Evolutionary conservation across 2,329 filamentous ascomycete species (phyloP), one percentile per base, ranked within the genome.

Genomic region (Colletotrichum chlorophyti): DNA sequence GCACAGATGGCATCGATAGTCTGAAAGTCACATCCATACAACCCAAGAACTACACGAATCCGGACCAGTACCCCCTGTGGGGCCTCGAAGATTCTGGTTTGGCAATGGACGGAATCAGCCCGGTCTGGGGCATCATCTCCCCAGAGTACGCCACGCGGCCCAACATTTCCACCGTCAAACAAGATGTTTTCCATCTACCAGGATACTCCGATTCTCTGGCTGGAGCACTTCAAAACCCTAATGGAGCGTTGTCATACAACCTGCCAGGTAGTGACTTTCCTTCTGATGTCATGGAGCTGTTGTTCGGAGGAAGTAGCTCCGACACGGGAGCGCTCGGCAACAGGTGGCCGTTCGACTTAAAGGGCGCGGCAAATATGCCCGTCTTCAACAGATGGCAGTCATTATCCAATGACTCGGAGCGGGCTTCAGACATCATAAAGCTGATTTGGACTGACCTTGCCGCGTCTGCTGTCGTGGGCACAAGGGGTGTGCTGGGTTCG

Each of bases 401-500:
- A 3, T 65, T 76, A 1, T 72, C 72, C 1, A 27, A 42, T 1
- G 66, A 64, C 1, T 57, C 71, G 0, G 53, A 52, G 0, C 65
- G 61, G 0, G 69, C 72, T 1, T 67, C 69, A 0, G 63, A 66
- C 10, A 78, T 80, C 8, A 64, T 78, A 10, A 76, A 79, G 60
- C 65, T 78, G 0, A 69, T 80, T 5, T 80, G 75, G 72, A 80
- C 77, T 0, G 77, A 81, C 53, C 52, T 76, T 6, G 70, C 72
- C 1, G 72, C 78, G 1, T 77, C 75, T n/a, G 66, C 73, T 2
- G 72, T 79, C 0, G 68, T 79, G 0, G 77, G 78, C 5, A 79
- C 74, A 2, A 71, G 63, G 34, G 61, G 65, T 0, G 53, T 63
- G 21, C 48, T 63, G 8, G 61, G 62, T 3, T 35, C 51, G 21